These are phyloP conservation scores for Debaryomyces psychrophilus DNA, from an alignment of 1,139 yeast species.

Conservation along the genomic window DNA sequence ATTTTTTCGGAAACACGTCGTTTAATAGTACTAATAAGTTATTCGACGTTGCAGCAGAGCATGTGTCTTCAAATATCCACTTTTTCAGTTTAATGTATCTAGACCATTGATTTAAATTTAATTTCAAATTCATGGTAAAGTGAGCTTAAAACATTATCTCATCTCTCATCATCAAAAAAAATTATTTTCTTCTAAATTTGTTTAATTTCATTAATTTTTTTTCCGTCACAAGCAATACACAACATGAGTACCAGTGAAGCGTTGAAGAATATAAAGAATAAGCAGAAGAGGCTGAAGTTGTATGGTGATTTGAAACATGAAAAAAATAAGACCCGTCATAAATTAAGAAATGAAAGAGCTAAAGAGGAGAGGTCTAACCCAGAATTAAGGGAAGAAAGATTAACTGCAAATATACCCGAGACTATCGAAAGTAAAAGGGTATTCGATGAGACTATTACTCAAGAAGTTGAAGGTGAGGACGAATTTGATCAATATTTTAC, in stretches of 20 bases:
- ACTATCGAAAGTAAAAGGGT: conserved; percentile 90
- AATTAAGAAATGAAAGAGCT: conserved; percentile 73
- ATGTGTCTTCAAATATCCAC: conserved; percentile 24
- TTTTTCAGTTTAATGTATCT: conserved; percentile 17
- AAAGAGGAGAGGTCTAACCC: conserved; percentile 85
- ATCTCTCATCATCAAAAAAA: conserved; percentile 13
- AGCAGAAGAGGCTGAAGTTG: conserved; percentile 77
- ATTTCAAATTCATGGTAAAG: not conserved
- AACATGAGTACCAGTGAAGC: conserved; percentile 34
- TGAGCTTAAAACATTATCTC: conserved; percentile 3
- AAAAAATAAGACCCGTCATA: conserved; percentile 76
- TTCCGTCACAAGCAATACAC: not conserved
- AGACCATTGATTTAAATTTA: conserved; percentile 21
- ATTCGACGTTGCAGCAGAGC: conserved; percentile 22
- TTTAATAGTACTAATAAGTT: conserved; percentile 23
- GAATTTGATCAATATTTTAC: conserved; percentile 70
- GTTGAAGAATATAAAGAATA: conserved; percentile 62
- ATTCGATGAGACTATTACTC: conserved; percentile 82
- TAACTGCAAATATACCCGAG: conserved; percentile 77
- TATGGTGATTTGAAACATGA: conserved; percentile 76
- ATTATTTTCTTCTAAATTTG: conserved; percentile 4
- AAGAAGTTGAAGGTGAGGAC: conserved; percentile 80
- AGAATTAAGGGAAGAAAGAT: conserved; percentile 75
- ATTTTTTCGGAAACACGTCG: conserved; percentile 17
- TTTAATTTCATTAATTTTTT: not conserved